A percentile compares a stretch with the other conserved stretches of the same genome.
These are phyloP conservation scores for Capsella rubella DNA, from an alignment of 441 rosid genomes.

Conservation along the genomic window DNA sequence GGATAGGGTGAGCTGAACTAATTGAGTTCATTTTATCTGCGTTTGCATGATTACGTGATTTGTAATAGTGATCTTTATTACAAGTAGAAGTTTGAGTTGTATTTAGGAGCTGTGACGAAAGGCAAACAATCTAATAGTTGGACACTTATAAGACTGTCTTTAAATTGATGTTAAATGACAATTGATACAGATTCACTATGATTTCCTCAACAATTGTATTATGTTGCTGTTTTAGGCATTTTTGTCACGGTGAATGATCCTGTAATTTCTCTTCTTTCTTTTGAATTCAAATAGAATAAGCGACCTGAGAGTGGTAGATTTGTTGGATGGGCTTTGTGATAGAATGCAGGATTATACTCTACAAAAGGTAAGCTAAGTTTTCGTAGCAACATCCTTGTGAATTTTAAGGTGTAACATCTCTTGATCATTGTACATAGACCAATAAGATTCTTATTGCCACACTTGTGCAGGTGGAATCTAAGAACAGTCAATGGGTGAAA, in stretches of 20 bases:
- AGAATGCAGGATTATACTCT: slow-evolving; percentile 94
- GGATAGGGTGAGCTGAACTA: background rate
- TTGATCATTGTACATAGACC: slow-evolving; percentile 16
- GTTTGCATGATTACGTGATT: background rate
- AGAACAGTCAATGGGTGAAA: slow-evolving; percentile 66
- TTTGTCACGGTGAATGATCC: background rate
- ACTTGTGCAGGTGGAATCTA: slow-evolving; percentile 67
- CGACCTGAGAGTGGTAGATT: slow-evolving; percentile 91
- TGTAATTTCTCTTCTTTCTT: background rate
- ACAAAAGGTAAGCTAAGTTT: slow-evolving; percentile 59
- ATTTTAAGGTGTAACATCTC: background rate
- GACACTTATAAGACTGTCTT: background rate
- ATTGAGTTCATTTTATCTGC: background rate
- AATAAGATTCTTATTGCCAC: slow-evolving; percentile 11
- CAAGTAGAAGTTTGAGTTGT: background rate
- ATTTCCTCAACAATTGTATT: background rate
- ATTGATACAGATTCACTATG: background rate
- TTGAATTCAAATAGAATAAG: slow-evolving; percentile 60
- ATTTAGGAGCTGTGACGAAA: background rate
- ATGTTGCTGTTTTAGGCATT: background rate
- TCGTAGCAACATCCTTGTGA: background rate
- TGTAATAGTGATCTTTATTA: background rate
- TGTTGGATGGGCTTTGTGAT: slow-evolving; percentile 90
- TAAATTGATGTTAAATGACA: background rate
- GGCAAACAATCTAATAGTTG: background rate